phyloP scores from a whole-genome alignment of 371 early-diverging fungal species.

The Zopfochytrium polystomum region DNA sequence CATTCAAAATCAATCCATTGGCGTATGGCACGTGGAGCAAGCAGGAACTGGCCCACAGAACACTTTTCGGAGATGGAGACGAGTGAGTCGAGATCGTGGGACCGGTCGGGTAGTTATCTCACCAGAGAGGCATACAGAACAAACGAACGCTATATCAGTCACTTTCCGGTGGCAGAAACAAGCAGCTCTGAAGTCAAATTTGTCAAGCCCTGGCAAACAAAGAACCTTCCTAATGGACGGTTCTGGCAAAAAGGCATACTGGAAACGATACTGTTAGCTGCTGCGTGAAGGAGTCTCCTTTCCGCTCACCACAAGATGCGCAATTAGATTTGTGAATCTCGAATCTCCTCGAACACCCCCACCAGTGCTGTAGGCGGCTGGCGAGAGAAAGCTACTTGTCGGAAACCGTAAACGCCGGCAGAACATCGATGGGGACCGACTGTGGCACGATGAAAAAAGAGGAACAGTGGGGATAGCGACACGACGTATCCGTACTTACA shows the following conservation, averaged over 20 bases:
- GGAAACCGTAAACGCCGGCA: constrained; percentile 83
- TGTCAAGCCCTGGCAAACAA: constrained; percentile 69
- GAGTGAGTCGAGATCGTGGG: no score
- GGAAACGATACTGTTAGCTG: not conserved
- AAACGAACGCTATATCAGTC: constrained; percentile 90
- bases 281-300: not conserved
- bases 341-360: constrained; percentile 42
- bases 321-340: constrained; percentile 7
- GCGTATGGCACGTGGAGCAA: no score
- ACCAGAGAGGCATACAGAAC: constrained; percentile 96
- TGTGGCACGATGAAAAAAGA: not conserved
- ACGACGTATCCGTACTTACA: constrained; percentile 42
- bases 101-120: no score
- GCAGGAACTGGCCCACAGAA: no score
- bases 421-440: constrained; percentile 61
- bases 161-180: constrained; percentile 95
- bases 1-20: no score
- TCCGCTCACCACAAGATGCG: not conserved
- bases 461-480: not conserved
- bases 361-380: constrained; percentile 87
- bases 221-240: constrained; percentile 66
- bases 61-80: no score
- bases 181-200: constrained; percentile 90
- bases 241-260: constrained; percentile 84
- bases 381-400: constrained; percentile 81